Conservation (phyloP, 306 rosid genomes). For the Rosa multiflora region DNA sequence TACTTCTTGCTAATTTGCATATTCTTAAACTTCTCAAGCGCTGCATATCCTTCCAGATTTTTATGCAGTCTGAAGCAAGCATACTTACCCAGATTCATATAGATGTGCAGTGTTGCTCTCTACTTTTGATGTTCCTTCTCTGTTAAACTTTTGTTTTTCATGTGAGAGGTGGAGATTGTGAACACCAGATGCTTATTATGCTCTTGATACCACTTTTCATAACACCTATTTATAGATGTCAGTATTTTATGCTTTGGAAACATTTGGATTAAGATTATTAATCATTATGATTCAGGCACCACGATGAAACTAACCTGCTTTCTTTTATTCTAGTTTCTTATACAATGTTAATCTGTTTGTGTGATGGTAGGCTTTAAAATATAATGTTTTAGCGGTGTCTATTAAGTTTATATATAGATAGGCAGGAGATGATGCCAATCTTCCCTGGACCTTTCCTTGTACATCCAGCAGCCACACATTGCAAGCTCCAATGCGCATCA, state of each 20-base stretch:
- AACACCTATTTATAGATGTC: neutral
- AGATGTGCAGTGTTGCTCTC: neutral
- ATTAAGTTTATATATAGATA: neutral
- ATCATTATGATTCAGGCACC: neutral
- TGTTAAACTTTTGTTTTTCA: neutral
- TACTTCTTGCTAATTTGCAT: neutral
- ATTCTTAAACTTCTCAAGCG: neutral
- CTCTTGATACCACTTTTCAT: neutral
- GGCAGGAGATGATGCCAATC: neutral
- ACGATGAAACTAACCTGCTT: neutral
- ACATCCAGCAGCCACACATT: slow-evolving; percentile 63
- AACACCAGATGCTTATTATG: neutral
- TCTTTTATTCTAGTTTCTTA: neutral
- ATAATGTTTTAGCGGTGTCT: neutral
- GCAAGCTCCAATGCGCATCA: slow-evolving; percentile 27
- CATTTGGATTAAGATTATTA: neutral
- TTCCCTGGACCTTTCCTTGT: slow-evolving; percentile 58
- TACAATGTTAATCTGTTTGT: neutral
- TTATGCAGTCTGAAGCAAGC: neutral
- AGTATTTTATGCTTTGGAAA: neutral
- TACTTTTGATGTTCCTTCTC: neutral
- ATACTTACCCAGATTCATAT: neutral
- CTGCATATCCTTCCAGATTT: neutral
- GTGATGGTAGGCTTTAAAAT: neutral
- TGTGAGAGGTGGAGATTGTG: neutral